phyloP scores from a whole-genome alignment of 345 rosid species.

The Gossypium rotundifolium region DNA sequence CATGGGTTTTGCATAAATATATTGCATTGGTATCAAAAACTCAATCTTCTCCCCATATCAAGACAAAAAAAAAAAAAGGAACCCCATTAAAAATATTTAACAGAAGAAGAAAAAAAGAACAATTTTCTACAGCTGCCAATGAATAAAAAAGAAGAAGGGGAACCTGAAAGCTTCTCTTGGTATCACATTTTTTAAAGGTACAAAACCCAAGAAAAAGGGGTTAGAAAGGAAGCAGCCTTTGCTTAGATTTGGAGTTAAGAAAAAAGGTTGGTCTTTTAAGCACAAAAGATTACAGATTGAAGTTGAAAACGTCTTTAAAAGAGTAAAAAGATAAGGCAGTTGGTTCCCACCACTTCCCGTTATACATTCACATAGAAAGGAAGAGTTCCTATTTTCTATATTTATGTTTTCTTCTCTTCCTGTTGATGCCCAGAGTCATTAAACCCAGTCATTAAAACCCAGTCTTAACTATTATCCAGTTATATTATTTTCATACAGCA shows the following conservation, averaged over 20 bases:
- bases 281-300: background rate
- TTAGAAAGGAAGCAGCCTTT: conserved; percentile 2
- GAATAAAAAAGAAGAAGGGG: background rate
- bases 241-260: background rate
- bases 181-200: conserved; percentile 1
- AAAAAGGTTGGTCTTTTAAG: background rate
- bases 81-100: conserved; percentile 7
- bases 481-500: too few species aligned
- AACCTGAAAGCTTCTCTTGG: conserved; percentile 1
- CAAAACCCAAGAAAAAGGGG: background rate
- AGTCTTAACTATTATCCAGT: background rate
- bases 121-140: background rate
- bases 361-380: too few species aligned
- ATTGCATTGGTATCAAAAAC: conserved; percentile 1
- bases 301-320: background rate
- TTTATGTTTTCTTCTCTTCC: background rate
- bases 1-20: conserved; percentile 6
- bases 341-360: background rate
- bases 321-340: background rate
- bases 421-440: background rate
- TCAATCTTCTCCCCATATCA: background rate
- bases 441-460: background rate
- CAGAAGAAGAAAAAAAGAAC: conserved; percentile 22
- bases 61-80: conserved; percentile 20
- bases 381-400: background rate